phyloP scores from a whole-genome alignment of 169 alveolate genomes.

The Babesia sp. region DNA sequence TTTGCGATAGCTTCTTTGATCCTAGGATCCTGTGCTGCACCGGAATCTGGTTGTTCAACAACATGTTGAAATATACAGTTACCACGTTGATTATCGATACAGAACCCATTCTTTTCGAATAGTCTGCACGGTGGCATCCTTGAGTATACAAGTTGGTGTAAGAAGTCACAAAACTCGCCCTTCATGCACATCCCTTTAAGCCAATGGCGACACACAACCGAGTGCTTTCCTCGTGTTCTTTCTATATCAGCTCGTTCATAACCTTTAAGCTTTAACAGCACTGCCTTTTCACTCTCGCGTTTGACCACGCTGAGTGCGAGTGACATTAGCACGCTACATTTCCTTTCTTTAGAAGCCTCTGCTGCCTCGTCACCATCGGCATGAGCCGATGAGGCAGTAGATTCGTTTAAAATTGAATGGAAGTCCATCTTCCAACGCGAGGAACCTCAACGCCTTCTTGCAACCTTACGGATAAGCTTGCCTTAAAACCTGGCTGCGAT shows the following conservation, averaged over 20 bases:
- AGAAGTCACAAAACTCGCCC: slow-evolving; percentile 89
- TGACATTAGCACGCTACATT: slow-evolving; percentile 41
- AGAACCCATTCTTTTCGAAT: slow-evolving; percentile 78
- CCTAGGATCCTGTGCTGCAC: slow-evolving; percentile 18
- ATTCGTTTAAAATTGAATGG: slow-evolving; percentile 16
- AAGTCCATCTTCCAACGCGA: slow-evolving; percentile 36
- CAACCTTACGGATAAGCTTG: too few relatives aligned
- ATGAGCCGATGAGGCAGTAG: not conserved
- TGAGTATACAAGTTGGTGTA: slow-evolving; percentile 85
- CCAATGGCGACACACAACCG: slow-evolving; percentile 92
- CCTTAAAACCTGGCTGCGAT: too few relatives aligned
- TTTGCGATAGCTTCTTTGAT: slow-evolving; percentile 48
- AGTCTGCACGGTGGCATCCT: slow-evolving; percentile 88
- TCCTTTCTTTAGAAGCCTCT: not conserved
- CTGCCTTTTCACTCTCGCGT: slow-evolving; percentile 73
- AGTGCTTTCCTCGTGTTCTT: slow-evolving; percentile 82
- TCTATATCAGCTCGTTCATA: slow-evolving; percentile 78
- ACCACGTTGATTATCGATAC: slow-evolving; percentile 85
- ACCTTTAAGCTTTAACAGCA: slow-evolving; percentile 73
- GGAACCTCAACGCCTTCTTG: too few relatives aligned
- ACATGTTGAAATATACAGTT: slow-evolving; percentile 75
- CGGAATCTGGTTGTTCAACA: slow-evolving; percentile 36
- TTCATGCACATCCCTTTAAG: slow-evolving; percentile 91
- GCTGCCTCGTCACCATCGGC: not conserved
- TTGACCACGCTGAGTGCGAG: slow-evolving; percentile 70